Evolutionary conservation across 129 eudicot species (phyloP), one percentile per base, ranked within the genome.

Genomic region (Pseudognaphalium luteoalbum): DNA sequence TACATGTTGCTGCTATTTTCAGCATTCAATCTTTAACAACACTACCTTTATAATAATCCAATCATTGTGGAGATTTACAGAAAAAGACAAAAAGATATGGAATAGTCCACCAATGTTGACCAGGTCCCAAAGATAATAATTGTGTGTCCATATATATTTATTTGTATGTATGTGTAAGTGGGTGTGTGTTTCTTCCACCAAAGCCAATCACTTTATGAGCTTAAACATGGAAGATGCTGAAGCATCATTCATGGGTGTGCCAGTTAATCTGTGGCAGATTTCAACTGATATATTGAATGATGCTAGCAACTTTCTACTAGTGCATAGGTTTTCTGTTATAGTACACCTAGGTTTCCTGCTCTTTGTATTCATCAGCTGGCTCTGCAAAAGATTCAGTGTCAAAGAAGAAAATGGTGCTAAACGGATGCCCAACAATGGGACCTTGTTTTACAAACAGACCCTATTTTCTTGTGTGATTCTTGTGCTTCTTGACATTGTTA

Each of bases 401-500:
- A 72, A 64, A 47, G 41, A 7, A 34, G 34, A 19, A 60, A 80
- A 77, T 28, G 70, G 33, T 65, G 79, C 25, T 59, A 85, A 70
- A 74, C 68, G 59, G 10, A 66, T 58, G 64, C 20, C 64, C 64
- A 28, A 21, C 22, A 20, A 58, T 58, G 30, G 64, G 28, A 15
- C 25, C 29, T 35, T 76, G 71, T 80, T 75, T 70, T 85, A 73
- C 81, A 91, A 71, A 34, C 80, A 69, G 2, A 59, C 83, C 66
- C 32, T 87, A 32, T 78, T 76, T 66, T 82, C 86, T 64, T 85
- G 86, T 72, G 74, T 87, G 69, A 59, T 71, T 59, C 83, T 92
- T 61, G 70, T 82, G 15, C 52, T 83, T 34, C 85, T 83, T 65
- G 85, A 87, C 81, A 76, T 91, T 29, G 78, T 66, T 61, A 34